A percentile compares a stretch with the other conserved stretches of the same genome.
These are phyloP conservation scores for Fusarium nurragi DNA, from an alignment of 2,329 filamentous ascomycete genomes.

Conservation along the genomic window DNA sequence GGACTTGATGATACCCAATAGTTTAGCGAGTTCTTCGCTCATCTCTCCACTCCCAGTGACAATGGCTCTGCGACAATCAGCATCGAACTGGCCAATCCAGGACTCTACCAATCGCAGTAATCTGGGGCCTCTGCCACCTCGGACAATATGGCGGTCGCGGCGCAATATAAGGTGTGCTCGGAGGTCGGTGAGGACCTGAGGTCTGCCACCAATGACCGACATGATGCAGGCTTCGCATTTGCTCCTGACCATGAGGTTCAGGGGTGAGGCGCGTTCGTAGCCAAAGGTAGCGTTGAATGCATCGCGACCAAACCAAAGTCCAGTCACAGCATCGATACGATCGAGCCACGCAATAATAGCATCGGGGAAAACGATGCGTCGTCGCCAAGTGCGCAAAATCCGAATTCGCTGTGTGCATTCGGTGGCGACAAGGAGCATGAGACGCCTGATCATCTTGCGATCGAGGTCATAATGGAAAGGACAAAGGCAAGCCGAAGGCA, in stretches of 20 bases:
- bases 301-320: constrained; percentile 52
- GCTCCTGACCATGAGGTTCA: constrained; percentile 44
- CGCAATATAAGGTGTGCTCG: constrained; percentile 56
- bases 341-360: constrained; percentile 38
- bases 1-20: constrained; percentile 2
- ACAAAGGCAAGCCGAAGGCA: constrained; percentile 53
- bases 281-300: constrained; percentile 51
- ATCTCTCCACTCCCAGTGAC: constrained; percentile 22
- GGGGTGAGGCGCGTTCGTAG: constrained; percentile 40
- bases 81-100: constrained; percentile 53
- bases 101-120: constrained; percentile 54
- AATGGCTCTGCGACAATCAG: constrained; percentile 12
- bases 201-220: constrained; percentile 57
- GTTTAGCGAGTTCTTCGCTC: constrained; percentile 7
- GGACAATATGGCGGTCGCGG: constrained; percentile 26
- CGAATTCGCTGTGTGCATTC: constrained; percentile 53
- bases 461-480: constrained; percentile 53
- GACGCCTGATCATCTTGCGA: constrained; percentile 53
- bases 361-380: constrained; percentile 10
- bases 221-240: constrained; percentile 65
- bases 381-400: constrained; percentile 43
- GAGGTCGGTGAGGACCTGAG: constrained; percentile 56
- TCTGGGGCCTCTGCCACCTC: constrained; percentile 43
- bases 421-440: constrained; percentile 54
- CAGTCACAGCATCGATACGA: constrained; percentile 41